Evolutionary conservation across 352 stramenopile genomes (phyloP), one percentile per base, ranked within the genome.

Genomic region (Thraustochytrium sp.): DNA sequence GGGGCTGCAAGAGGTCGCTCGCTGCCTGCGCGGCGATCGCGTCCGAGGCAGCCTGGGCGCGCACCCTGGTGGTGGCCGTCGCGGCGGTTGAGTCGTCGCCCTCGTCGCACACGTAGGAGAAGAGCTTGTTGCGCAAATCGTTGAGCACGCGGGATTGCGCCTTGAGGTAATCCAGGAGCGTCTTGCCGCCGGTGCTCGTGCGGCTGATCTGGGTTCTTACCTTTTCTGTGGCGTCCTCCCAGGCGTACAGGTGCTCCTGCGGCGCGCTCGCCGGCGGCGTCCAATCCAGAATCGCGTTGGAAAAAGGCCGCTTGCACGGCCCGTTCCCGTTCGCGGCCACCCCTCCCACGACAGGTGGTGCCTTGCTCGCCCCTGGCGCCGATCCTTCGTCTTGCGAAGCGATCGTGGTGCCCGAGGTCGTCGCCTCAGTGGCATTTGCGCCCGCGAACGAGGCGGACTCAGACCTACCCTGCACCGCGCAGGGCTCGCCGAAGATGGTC

Each of bases 401-500:
- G n/a, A n/a, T n/a, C n/a, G n/a, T n/a, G n/a, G n/a, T n/a, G n/a
- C n/a, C n/a, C n/a, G n/a, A n/a, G n/a, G n/a, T n/a, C n/a, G n/a
- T n/a, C n/a, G n/a, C n/a, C n/a, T n/a, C n/a, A n/a, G n/a, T n/a
- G n/a, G 42, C 42, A 5, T 49, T 49, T 5, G 5, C 5, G 5
- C 16, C 42, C 42, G 42, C 42, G 5, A 16, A 16, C 5, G 5
- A 16, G 5, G 5, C 42, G 5, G 42, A 5, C 42, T 49, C 18
- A 21, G 5, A 5, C 54, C 18, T 38, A 21, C 5, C 5, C 5
- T 63, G 5, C 36, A 21, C 18, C 5, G 5, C 5, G 54, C 54
- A 80, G 13, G 68, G 68, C 26, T 46, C 31, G 68, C 68, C 68
- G 34, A 80, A 80, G 16, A 80, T 68, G 31, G 44, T 23, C 23